These are phyloP conservation scores for Fusarium sp. DNA, from an alignment of 2,329 filamentous ascomycete genomes.

Conservation along the genomic window DNA sequence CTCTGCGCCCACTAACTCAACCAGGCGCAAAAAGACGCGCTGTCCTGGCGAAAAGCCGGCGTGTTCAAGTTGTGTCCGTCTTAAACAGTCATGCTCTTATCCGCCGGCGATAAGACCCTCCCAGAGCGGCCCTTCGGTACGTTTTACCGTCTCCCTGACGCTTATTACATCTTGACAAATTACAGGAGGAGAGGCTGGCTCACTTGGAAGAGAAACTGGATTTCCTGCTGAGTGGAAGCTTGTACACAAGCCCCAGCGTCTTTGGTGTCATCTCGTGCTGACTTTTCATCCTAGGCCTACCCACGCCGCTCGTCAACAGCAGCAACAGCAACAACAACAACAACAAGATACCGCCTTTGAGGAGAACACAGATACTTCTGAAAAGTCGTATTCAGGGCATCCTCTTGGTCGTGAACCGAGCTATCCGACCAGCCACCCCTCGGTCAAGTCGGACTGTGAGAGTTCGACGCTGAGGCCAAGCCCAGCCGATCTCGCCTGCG, in stretches of 20 bases:
- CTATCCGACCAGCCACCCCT: constrained; percentile 39
- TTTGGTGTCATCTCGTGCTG: constrained; percentile 39
- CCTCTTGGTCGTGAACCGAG: constrained; percentile 43
- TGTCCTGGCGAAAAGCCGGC: constrained; percentile 64
- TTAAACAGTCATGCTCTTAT: constrained; percentile 62
- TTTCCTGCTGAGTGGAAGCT: constrained; percentile 58
- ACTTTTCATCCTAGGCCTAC: constrained; percentile 47
- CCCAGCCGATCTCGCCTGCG: constrained; percentile 49
- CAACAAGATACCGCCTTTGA: constrained; percentile 46
- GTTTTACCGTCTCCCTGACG: constrained; percentile 24
- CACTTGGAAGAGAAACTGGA: constrained; percentile 65
- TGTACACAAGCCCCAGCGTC: constrained; percentile 36
- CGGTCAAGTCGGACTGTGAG: constrained; percentile 45
- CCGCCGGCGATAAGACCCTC: constrained; percentile 52
- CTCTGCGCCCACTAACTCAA: not conserved
- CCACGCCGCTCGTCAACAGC: constrained; percentile 36
- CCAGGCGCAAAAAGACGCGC: constrained; percentile 61
- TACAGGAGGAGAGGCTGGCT: constrained; percentile 62
- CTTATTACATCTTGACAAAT: constrained; percentile 33
- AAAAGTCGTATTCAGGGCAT: constrained; percentile 50
- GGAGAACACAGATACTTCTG: constrained; percentile 47
- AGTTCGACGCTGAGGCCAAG: constrained; percentile 45
- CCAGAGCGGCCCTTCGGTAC: constrained; percentile 59
- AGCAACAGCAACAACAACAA: constrained; percentile 14
- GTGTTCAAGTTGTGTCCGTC: constrained; percentile 62